phyloP scores from a whole-genome alignment of 108 stramenopile species.

The Schizochytrium sp. region DNA sequence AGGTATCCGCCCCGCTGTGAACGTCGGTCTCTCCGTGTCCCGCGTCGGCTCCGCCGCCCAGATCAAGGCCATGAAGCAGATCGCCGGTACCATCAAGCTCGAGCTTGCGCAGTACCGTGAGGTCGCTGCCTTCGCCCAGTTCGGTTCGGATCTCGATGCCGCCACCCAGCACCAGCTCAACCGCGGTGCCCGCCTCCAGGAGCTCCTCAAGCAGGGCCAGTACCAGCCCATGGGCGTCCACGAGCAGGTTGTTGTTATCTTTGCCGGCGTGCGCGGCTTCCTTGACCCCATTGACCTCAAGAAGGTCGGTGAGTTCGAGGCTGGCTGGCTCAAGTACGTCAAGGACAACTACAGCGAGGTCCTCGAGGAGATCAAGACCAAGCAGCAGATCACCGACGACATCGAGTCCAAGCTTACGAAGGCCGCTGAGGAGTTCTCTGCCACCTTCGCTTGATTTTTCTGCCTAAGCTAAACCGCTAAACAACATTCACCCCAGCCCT shows the following conservation, averaged over 20 bases:
- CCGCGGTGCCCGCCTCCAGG: slow-evolving; percentile 98
- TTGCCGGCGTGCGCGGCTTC: slow-evolving; percentile 98
- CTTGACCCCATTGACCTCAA: slow-evolving; percentile 95
- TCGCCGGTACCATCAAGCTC: slow-evolving; percentile 99
- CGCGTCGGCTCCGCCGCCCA: slow-evolving; percentile 99
- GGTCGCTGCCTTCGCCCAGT: slow-evolving; percentile 99
- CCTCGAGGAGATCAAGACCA: slow-evolving; percentile 54
- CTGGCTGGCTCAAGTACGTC: slow-evolving; percentile 84
- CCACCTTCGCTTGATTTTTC: slow-evolving; percentile 30
- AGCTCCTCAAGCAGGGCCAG: slow-evolving; percentile 99
- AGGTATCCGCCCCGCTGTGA: slow-evolving; percentile 98
- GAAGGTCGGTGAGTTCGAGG: slow-evolving; percentile 86
- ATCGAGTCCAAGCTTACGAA: slow-evolving; percentile 71
- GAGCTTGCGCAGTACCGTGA: slow-evolving; percentile 99
- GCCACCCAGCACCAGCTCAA: slow-evolving; percentile 99
- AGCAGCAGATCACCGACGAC: slow-evolving; percentile 69
- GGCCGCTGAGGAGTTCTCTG: slow-evolving; percentile 90
- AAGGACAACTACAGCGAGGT: slow-evolving; percentile 78
- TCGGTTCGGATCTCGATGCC: slow-evolving; percentile 98
- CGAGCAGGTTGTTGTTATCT: slow-evolving; percentile 93
- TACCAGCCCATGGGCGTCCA: slow-evolving; percentile 94
- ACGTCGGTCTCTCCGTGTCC: slow-evolving; percentile 96
- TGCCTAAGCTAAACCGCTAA: neutral
- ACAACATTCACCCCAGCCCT: neutral
- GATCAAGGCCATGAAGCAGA: slow-evolving; percentile 98